Evolutionary conservation across 108 stramenopile genomes (phyloP).

Genomic region (Schizochytrium sp.): DNA sequence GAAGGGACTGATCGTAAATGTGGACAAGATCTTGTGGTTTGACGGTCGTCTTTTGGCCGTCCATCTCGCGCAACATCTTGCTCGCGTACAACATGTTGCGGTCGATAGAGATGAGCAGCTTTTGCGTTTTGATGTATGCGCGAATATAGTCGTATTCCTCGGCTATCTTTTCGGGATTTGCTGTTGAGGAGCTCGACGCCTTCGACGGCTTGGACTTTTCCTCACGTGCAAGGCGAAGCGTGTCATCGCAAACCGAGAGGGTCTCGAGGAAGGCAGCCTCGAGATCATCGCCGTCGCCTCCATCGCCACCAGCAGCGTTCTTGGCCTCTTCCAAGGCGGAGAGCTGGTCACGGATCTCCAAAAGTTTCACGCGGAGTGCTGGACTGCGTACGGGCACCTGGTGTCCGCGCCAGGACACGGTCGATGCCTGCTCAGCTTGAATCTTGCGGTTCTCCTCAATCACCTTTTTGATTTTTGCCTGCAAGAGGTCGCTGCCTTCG

Average conservation of each 20-base stretch:
- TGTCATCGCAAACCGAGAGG: neutral
- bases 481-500: neutral
- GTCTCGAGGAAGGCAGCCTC: neutral
- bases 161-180: neutral
- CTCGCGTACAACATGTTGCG: neutral
- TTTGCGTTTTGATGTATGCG: neutral
- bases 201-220: neutral
- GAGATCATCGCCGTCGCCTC: neutral
- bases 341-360: neutral
- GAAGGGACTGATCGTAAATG: neutral
- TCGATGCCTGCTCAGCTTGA: neutral
- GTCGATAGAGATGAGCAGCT: neutral
- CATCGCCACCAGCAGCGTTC: neutral
- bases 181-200: neutral
- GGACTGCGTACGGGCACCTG: neutral
- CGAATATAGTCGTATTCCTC: neutral
- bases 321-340: neutral
- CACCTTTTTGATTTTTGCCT: neutral
- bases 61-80: neutral
- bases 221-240: neutral
- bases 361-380: neutral
- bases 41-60: neutral
- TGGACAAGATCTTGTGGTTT: slow-evolving; percentile 1
- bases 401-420: neutral
- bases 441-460: neutral